Evolutionary conservation across 2,329 filamentous ascomycete genomes (phyloP), one percentile per base, ranked within the genome.

Genomic region (Pseudogymnoascus sp.): DNA sequence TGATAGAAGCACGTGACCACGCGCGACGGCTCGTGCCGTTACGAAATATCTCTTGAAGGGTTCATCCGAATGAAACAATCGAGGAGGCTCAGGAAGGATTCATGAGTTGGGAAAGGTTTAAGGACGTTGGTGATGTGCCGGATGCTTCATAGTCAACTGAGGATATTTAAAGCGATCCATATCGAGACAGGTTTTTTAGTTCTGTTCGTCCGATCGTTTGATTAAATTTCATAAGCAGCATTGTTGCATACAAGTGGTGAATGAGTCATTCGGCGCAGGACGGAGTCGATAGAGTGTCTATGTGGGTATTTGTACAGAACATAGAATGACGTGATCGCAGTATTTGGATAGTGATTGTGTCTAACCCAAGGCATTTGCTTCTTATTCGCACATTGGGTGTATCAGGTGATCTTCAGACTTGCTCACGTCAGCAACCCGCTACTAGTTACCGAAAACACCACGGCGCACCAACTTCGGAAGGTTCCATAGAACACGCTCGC

Each of bases 401-500:
- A n/a, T n/a, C n/a, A n/a, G n/a, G n/a, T n/a, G n/a, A n/a, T n/a
- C n/a, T n/a, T n/a, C n/a, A n/a, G n/a, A n/a, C n/a, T n/a, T n/a
- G n/a, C n/a, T n/a, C n/a, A n/a, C n/a, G n/a, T n/a, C n/a, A n/a
- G n/a, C n/a, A n/a, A n/a, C n/a, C n/a, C n/a, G n/a, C n/a, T n/a
- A n/a, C n/a, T n/a, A n/a, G n/a, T n/a, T n/a, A n/a, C n/a, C n/a
- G n/a, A n/a, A n/a, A n/a, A n/a, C n/a, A n/a, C n/a, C n/a, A n/a
- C n/a, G n/a, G n/a, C n/a, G n/a, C n/a, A 41, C 38, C 38, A 13
- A 41, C 38, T 41, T 41, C 38, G 38, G 38, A 41, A 41, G 38
- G 38, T 41, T 41, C 38, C 38, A 45, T 45, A 45, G 9, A 45
- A 45, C 39, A 45, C n/a, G n/a, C n/a, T n/a, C n/a, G n/a, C n/a